Base-by-base conservation (phyloP, 768 basidiomycete species). In the Leccinum subgranulosum region DNA sequence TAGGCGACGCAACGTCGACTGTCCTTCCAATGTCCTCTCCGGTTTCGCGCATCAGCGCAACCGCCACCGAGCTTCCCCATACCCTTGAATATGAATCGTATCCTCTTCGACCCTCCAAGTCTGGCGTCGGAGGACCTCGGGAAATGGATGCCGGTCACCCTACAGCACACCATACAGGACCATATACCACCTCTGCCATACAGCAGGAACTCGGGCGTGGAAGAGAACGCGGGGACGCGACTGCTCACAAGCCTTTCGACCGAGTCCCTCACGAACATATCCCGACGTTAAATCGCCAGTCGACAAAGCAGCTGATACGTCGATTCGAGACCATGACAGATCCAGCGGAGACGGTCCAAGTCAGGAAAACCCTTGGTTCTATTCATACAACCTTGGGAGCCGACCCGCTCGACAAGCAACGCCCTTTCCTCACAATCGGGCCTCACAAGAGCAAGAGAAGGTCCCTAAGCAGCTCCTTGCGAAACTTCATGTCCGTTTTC, bases 391-490 rank as follows among this genome's bases (percentile, higher is more conserved):
- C 69, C 19, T 60, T 60, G 14, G 60, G 55, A 33, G 43, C 48
- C 34, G 54, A 59, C 28, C 54, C 61, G 50, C 64, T 56, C 49
- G 60, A 59, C 31, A 29, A 46, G 25, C 34, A 53, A 19, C 63
- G 50, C 56, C 60, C 60, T 45, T 68, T 64, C 46, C 63, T 62
- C 47, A 39, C 59, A 8, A 51, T 65, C 28, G 55, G 47, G 8
- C 46, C 64, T 14, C 70, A 73, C 61, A 79, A 77, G 57, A 77
- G 75, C 58, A 84, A 79, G 65, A 70, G 69, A 51, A 69, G 73
- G 9, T 86, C 84, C 5, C 72, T 89, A 51, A 81, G 85, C 23
- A 82, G 82, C 67, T 88, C 86, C 17, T 73, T 89, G 60, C 79
- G 81, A 41, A 88, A 84, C 61, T 67, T 88, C 29, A 72, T 89